A percentile compares a stretch with the other conserved stretches of the same genome.
Conservation (phyloP, 2,329 filamentous ascomycete species). For the Teratosphaeria pseudoeucalypti region DNA sequence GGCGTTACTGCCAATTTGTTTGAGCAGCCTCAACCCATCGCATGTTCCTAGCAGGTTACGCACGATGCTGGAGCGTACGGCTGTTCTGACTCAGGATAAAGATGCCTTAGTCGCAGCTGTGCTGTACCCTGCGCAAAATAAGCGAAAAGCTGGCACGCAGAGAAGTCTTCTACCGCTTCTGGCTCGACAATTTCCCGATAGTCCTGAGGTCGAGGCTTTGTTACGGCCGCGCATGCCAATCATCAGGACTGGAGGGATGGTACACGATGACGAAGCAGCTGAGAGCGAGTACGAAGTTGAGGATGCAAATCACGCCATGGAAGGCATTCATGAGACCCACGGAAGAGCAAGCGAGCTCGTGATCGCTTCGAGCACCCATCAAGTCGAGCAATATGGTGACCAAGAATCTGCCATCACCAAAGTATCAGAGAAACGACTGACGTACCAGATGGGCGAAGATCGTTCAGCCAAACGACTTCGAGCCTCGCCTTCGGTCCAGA, state of each 20-base stretch:
- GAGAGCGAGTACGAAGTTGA: conserved; percentile 3
- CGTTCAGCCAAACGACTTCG: background rate
- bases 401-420: background rate
- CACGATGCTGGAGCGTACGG: conserved; percentile 67
- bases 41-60: conserved; percentile 62
- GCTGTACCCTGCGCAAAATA: conserved; percentile 62
- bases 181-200: conserved; percentile 51
- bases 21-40: conserved; percentile 55
- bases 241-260: conserved; percentile 20
- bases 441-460: background rate
- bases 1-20: conserved; percentile 45
- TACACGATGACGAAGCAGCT: conserved; percentile 7
- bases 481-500: background rate
- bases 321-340: background rate
- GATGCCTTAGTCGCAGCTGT: conserved; percentile 72
- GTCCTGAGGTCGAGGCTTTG: conserved; percentile 61
- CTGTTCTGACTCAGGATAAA: conserved; percentile 59
- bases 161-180: conserved; percentile 75
- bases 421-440: background rate
- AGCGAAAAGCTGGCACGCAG: conserved; percentile 31
- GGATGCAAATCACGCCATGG: background rate
- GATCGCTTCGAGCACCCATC: background rate
- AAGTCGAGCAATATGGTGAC: background rate
- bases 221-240: conserved; percentile 42
- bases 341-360: background rate